Conservation (phyloP, 2,329 filamentous ascomycete genomes). For the Nemania diffusa region DNA sequence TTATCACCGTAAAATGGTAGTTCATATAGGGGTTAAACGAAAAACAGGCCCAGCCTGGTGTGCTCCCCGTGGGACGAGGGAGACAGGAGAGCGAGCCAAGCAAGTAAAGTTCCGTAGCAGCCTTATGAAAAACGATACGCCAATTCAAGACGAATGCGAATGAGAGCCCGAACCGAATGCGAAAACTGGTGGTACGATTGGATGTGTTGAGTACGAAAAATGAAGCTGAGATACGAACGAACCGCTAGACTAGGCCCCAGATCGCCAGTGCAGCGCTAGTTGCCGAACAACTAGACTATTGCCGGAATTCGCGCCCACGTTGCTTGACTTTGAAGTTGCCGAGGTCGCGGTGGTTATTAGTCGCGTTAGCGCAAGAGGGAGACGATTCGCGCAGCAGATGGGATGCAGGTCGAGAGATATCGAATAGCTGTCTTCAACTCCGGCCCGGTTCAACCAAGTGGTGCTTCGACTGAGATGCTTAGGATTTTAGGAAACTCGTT, state of each 20-base stretch:
- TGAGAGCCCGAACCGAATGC: not conserved
- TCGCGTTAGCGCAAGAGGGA: not conserved
- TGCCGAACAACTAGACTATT: slow-evolving; percentile 2
- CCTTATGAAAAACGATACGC: slow-evolving; percentile 9
- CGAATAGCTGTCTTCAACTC: slow-evolving; percentile 8
- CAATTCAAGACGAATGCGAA: slow-evolving; percentile 16
- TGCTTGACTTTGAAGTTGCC: not conserved
- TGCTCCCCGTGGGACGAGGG: not conserved
- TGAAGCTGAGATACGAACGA: slow-evolving; percentile 24
- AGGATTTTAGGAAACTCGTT: not conserved
- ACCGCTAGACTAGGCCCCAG: slow-evolving; percentile 22
- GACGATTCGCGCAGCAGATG: not conserved
- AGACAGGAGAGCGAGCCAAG: slow-evolving; percentile 23
- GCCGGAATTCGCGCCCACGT: not conserved
- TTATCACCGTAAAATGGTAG: slow-evolving; percentile 7
- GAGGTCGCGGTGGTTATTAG: not conserved
- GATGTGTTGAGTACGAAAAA: slow-evolving; percentile 4
- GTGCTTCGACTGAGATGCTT: not conserved
- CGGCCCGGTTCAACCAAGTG: not conserved
- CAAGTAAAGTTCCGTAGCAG: not conserved
- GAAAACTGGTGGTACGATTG: slow-evolving; percentile 13
- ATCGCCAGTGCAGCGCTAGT: slow-evolving; percentile 20
- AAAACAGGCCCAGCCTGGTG: slow-evolving; percentile 8
- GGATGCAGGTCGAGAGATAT: not conserved
- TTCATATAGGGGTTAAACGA: not conserved